Conservation (phyloP, 345 rosid species). For the Gossypium herbaceum region DNA sequence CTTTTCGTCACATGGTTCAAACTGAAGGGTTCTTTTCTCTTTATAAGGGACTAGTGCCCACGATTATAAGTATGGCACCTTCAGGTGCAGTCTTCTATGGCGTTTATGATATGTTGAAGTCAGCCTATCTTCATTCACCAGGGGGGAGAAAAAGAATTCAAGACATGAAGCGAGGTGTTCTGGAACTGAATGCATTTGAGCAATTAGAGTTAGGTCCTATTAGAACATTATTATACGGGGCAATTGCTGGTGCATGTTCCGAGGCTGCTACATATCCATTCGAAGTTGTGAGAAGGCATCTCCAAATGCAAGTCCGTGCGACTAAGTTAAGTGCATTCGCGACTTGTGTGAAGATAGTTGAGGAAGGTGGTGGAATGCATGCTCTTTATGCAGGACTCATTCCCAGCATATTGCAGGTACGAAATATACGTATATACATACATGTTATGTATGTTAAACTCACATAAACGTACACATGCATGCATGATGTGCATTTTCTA, state of each 20-base stretch:
- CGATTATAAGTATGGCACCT: conserved; percentile 80
- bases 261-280: conserved; percentile 95
- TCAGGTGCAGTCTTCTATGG: conserved; percentile 94
- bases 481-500: background rate
- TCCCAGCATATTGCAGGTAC: conserved; percentile 95
- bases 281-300: conserved; percentile 89
- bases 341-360: conserved; percentile 60
- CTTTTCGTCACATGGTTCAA: conserved; percentile 70
- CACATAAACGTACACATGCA: no score
- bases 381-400: conserved; percentile 80
- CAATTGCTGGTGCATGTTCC: conserved; percentile 80
- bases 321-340: conserved; percentile 59
- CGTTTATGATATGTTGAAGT: conserved; percentile 76
- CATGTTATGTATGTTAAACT: background rate
- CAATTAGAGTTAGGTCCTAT: conserved; percentile 73
- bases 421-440: background rate
- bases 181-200: conserved; percentile 66
- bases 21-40: conserved; percentile 90
- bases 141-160: conserved; percentile 64
- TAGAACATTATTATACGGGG: conserved; percentile 83
- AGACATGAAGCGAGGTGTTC: conserved; percentile 57
- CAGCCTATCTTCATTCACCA: conserved; percentile 74
- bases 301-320: conserved; percentile 76
- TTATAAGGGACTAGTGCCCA: conserved; percentile 81
- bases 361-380: conserved; percentile 82